A percentile compares a stretch with the other conserved stretches of the same genome.
These are phyloP conservation scores for Ganoderma lucidum DNA, from an alignment of 1,284 basidiomycete species.

Conservation along the genomic window DNA sequence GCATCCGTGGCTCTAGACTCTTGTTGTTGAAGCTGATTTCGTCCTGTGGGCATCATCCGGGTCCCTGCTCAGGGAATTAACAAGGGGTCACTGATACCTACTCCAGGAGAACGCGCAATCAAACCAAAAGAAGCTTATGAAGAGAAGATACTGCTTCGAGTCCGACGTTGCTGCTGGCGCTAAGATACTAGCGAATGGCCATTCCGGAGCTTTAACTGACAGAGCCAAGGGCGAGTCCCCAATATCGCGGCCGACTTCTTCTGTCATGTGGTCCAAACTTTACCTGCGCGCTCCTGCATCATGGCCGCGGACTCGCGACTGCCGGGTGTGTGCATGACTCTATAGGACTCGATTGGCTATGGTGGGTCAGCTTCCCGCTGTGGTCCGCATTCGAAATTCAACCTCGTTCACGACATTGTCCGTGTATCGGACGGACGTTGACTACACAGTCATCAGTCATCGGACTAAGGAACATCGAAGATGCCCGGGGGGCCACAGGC, in stretches of 20 bases:
- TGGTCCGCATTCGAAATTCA: neutral
- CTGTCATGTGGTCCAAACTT: slow-evolving; percentile 73
- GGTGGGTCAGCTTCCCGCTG: slow-evolving; percentile 44
- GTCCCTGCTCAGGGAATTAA: slow-evolving; percentile 81
- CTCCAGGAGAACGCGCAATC: slow-evolving; percentile 69
- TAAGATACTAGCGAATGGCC: slow-evolving; percentile 30
- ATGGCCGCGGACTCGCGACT: slow-evolving; percentile 66
- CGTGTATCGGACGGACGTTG: slow-evolving; percentile 63
- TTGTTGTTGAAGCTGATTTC: neutral
- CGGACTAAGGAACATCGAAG: slow-evolving; percentile 8
- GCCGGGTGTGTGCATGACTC: slow-evolving; percentile 56
- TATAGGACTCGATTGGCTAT: slow-evolving; percentile 49
- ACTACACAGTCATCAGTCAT: slow-evolving; percentile 9
- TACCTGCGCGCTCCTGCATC: slow-evolving; percentile 64
- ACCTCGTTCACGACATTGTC: slow-evolving; percentile 49
- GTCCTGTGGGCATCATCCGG: slow-evolving; percentile 77
- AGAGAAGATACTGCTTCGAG: slow-evolving; percentile 82
- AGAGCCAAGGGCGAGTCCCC: slow-evolving; percentile 60
- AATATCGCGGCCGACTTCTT: slow-evolving; percentile 83
- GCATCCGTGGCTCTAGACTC: slow-evolving; percentile 13
- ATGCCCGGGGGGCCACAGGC: neutral
- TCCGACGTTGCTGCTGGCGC: slow-evolving; percentile 66
- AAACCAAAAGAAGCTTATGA: slow-evolving; percentile 86
- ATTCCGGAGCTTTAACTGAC: slow-evolving; percentile 1
- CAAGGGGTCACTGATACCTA: slow-evolving; percentile 82